Evolutionary conservation across 2,329 filamentous ascomycete genomes (phyloP), one percentile per base, ranked within the genome.

Genomic region (Cyclaneusma minus): DNA sequence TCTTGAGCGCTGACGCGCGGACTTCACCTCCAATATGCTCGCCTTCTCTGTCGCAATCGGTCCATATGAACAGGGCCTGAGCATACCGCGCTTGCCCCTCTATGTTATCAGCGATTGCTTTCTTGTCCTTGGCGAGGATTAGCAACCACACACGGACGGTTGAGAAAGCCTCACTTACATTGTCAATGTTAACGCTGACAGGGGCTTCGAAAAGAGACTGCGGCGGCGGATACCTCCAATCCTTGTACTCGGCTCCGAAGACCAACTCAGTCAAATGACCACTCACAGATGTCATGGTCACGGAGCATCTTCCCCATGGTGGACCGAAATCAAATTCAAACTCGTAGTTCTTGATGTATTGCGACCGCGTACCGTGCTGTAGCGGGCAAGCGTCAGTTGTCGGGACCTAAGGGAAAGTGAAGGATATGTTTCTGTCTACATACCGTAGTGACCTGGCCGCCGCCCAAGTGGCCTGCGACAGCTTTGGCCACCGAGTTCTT

Each of bases 401-500:
- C 22, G 20, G 26, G 14, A 40, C 26, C n/a, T n/a, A n/a, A n/a
- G n/a, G n/a, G n/a, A n/a, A 19, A 11, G 7, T 10, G 13, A 10
- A 11, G 21, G 21, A 22, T 21, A 22, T 16, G 29, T 20, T 33
- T 25, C 29, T 25, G 19, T 15, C 20, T 11, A 29, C 74, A 51
- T 53, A 91, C 83, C 29, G 69, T 74, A 48, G 69, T 66, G 31
- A 74, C 62, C 11, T 58, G 57, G 24, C 82, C 81, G 25, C 89
- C 87, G 16, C 79, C 80, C 15, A 98, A 65, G 58, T 95, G 87
- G 31, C 73, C 69, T 20, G 89, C 82, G 25, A 98, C 87, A 19
- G 87, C 84, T 54, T 89, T 94, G 31, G 89, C 83, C 35, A 98
- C 94, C 21, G 87, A 92, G 18, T 84, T 84, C 63, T 98, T 85